phyloP scores from a whole-genome alignment of 768 basidiomycete species.

The Boletus reticuloceps region DNA sequence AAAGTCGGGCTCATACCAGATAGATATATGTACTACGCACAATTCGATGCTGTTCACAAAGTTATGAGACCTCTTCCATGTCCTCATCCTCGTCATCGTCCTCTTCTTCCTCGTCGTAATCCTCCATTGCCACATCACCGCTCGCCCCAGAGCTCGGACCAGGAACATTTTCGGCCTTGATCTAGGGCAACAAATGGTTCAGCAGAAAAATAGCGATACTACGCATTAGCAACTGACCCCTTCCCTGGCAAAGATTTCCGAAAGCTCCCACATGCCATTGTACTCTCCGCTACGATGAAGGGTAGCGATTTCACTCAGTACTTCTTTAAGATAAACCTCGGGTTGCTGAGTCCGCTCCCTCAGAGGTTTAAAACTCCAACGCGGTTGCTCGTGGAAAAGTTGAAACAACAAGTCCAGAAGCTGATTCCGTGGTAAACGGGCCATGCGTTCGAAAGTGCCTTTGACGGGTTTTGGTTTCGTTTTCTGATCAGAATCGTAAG shows the following conservation, averaged over 20 bases:
- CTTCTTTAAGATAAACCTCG: constrained; percentile 83
- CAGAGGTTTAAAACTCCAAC: constrained; percentile 77
- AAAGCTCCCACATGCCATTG: constrained; percentile 79
- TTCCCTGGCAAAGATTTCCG: constrained; percentile 66
- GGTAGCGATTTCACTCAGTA: constrained; percentile 70
- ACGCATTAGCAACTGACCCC: constrained; percentile 41
- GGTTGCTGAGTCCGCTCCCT: constrained; percentile 84
- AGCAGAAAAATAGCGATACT: not conserved
- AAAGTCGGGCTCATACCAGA: too few species aligned
- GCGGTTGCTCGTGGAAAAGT: constrained; percentile 73
- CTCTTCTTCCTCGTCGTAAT: constrained; percentile 43
- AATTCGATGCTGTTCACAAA: not conserved
- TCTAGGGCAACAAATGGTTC: constrained; percentile 25
- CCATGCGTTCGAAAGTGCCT: constrained; percentile 81
- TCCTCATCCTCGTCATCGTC: constrained; percentile 55
- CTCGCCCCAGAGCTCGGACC: constrained; percentile 32
- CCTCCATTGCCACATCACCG: constrained; percentile 37
- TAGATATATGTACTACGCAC: not conserved
- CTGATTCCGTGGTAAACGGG: constrained; percentile 88
- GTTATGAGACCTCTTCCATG: constrained; percentile 70
- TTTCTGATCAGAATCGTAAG: constrained; percentile 38
- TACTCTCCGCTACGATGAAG: constrained; percentile 79
- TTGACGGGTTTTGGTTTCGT: constrained; percentile 66
- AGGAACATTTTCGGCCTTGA: constrained; percentile 47
- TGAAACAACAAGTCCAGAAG: constrained; percentile 80